Evolutionary conservation across 2,329 filamentous ascomycete species (phyloP).

Genomic region (Chrysoporthe cubensis): DNA sequence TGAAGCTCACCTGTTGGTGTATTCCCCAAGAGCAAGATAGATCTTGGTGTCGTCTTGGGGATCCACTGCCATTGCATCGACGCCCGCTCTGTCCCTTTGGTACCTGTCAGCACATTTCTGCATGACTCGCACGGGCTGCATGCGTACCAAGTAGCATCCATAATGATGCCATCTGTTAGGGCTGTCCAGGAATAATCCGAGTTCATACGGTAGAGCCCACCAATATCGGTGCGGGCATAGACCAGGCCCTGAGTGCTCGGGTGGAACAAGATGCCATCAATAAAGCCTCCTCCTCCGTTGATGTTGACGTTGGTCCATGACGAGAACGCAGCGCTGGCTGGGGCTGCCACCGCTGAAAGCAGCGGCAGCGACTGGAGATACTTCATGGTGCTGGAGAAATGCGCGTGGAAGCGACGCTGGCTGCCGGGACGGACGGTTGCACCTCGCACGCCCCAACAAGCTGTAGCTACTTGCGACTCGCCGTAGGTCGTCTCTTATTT

Average conservation of each 20-base stretch:
- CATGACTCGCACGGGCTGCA: not conserved
- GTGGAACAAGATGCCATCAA: constrained; percentile 61
- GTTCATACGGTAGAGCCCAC: constrained; percentile 59
- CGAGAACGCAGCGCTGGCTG: constrained; percentile 34
- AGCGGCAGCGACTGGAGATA: constrained; percentile 30
- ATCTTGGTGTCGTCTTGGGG: constrained; percentile 55
- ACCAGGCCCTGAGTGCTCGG: constrained; percentile 53
- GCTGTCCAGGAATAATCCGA: constrained; percentile 45
- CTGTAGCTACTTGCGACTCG: no score
- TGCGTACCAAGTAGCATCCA: constrained; percentile 24
- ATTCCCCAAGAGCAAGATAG: constrained; percentile 59
- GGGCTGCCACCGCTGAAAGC: constrained; percentile 33
- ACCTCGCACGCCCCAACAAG: not conserved
- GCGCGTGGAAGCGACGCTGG: not conserved
- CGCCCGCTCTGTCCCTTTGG: constrained; percentile 57
- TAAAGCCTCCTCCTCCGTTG: constrained; percentile 61
- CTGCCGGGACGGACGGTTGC: not conserved
- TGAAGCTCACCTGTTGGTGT: constrained; percentile 53
- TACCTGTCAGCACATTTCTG: not conserved
- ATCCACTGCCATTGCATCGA: constrained; percentile 61
- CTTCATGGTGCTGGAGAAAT: constrained; percentile 24
- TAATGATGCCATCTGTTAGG: constrained; percentile 26
- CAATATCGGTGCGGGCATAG: constrained; percentile 62
- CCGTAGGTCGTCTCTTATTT: not conserved
- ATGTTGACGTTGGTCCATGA: constrained; percentile 43